Evolutionary conservation across 345 rosid genomes (phyloP).

Genomic region (Limnanthes douglasii): DNA sequence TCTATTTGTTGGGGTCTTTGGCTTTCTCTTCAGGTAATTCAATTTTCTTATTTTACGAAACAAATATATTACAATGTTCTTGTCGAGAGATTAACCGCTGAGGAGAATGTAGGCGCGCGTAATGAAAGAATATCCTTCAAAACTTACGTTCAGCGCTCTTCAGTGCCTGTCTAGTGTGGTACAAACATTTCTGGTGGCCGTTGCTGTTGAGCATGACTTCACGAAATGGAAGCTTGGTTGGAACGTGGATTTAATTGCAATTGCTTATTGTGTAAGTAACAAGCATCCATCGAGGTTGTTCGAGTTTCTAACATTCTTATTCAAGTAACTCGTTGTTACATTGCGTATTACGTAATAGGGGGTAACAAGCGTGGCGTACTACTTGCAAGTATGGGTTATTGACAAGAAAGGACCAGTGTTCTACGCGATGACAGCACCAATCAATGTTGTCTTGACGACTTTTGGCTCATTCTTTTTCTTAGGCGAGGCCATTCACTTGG

Average conservation of each 20-base stretch:
- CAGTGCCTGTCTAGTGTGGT: slow-evolving; percentile 12
- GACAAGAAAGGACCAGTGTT: slow-evolving; percentile 14
- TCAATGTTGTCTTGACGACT: slow-evolving; percentile 5
- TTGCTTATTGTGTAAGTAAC: slow-evolving; percentile 13
- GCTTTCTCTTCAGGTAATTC: slow-evolving; percentile 12
- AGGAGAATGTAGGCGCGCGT: slow-evolving; percentile 4
- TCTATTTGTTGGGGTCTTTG: slow-evolving; percentile 8
- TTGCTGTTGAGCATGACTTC: slow-evolving; percentile 12
- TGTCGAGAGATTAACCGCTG: neutral
- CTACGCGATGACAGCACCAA: slow-evolving; percentile 10
- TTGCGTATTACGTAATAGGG: slow-evolving; percentile 1
- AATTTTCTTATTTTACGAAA: no score
- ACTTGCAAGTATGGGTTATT: slow-evolving; percentile 11
- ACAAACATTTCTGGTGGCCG: slow-evolving; percentile 11
- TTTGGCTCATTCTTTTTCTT: slow-evolving; percentile 9
- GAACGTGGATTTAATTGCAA: slow-evolving; percentile 7
- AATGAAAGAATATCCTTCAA: slow-evolving; percentile 11
- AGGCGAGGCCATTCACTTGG: slow-evolving; percentile 9
- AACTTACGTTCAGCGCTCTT: slow-evolving; percentile 10
- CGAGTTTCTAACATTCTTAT: neutral
- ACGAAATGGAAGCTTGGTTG: slow-evolving; percentile 14
- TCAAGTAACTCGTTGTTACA: neutral
- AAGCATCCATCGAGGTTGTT: neutral
- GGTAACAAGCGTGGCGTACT: slow-evolving; percentile 9
- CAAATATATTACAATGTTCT: no score